Base-by-base conservation (phyloP, 305 asterid genomes). In the Fraxinus xanthoxyloides region DNA sequence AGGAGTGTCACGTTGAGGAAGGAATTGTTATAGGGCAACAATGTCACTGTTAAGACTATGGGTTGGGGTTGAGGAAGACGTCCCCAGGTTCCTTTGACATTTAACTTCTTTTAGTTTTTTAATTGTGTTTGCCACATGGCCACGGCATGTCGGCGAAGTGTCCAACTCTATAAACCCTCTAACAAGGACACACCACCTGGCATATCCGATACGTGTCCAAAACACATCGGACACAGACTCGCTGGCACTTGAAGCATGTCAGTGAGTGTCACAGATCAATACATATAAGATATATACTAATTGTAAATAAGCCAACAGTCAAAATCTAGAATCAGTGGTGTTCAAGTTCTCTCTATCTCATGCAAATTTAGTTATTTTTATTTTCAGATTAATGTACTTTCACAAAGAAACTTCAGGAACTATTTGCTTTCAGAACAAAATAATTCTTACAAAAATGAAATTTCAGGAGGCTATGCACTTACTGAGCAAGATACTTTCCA, bases 401-500 rank as follows among this genome's bases (percentile, higher is more conserved):
- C 32, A 32, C 51, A 77, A 54, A 81, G 28, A 31, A 69, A 38
- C 7, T 7, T 5, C 15, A 7, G 21, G 67, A 23, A 28, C 32
- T 74, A 69, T 77, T 78, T 67, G 35, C 75, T 61, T 81, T 32
- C 43, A 28, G 15, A 51, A 46, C 46, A 70, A 79, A 46, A 54
- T n/a, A 83, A 65, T 81, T 61, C 43, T 23, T 28, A 75, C 26
- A 79, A 81, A 32, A 19, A 54, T 75, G 23, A 31, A 67, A 79
- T 72, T 34, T 9, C 0, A 30, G 65, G 46, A 65, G 75, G 85
- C 40, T n/a, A 7, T 77, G 85, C 72, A 88, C 99, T 91, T 87
- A 95, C 99, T 92, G 84, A 61, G 93, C 94, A 81, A 95, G 96
- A 89, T 95, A 95, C 86, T 95, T 95, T 80, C 99, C 99, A 65